These are phyloP conservation scores for Fusarium heterosporum DNA, from an alignment of 2,329 filamentous ascomycete species.

Conservation along the genomic window DNA sequence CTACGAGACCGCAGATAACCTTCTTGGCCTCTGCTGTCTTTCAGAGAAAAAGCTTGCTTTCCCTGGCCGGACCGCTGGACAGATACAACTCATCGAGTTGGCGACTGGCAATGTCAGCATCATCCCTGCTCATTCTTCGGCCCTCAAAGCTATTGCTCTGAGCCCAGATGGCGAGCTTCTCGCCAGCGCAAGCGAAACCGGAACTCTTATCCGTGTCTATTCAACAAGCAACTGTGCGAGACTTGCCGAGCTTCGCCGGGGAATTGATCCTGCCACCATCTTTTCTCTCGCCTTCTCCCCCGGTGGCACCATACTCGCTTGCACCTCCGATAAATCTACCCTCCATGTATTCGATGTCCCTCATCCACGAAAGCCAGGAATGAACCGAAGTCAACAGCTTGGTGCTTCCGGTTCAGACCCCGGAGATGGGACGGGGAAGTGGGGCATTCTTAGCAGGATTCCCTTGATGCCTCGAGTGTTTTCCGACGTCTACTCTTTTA, in stretches of 20 bases:
- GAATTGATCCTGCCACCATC: conserved; percentile 87
- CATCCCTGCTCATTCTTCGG: conserved; percentile 87
- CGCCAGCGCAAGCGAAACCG: conserved; percentile 90
- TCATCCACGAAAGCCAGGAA: conserved; percentile 59
- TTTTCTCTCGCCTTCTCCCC: conserved; percentile 92
- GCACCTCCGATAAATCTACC: conserved; percentile 96
- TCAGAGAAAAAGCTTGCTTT: conserved; percentile 81
- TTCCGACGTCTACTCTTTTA: conserved; percentile 89
- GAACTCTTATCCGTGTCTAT: conserved; percentile 90
- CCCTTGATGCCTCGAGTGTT: conserved; percentile 88
- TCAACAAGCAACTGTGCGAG: conserved; percentile 83
- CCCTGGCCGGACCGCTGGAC: conserved; percentile 86
- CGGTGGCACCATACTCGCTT: conserved; percentile 81
- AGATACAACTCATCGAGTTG: conserved; percentile 88
- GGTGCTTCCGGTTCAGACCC: conserved; percentile 52
- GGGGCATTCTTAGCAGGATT: conserved; percentile 85
- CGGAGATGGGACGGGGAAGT: conserved; percentile 75
- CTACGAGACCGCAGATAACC: conserved; percentile 90
- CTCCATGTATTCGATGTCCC: conserved; percentile 93
- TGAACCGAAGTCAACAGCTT: conserved; percentile 50
- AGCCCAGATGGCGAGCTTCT: conserved; percentile 84
- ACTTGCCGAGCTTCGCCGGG: conserved; percentile 85
- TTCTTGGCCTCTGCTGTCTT: conserved; percentile 82
- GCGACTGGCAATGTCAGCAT: conserved; percentile 87
- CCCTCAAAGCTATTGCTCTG: conserved; percentile 81